Base-by-base conservation (phyloP, 169 alveolate species). In the Fabrea salina region DNA sequence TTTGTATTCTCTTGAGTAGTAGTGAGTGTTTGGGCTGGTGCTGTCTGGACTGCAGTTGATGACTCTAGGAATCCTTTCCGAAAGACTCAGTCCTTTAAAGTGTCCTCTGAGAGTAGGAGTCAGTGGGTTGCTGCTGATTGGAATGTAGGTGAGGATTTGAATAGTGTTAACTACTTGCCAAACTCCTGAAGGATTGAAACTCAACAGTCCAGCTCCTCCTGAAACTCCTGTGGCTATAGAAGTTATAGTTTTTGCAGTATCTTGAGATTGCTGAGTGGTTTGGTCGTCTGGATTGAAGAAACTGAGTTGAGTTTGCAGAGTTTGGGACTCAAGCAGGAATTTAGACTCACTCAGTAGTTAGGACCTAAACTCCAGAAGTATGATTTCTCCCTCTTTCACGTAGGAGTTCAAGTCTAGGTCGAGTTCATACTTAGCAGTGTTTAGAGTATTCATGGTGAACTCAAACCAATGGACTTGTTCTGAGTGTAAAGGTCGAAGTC, bases 91-190 rank as follows among this genome's bases (percentile, higher is more conserved):
- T 5, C 43, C 13, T 5, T 8, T n/a, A 6, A 67, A 67, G 19
- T 40, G 43, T 25, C 7, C 25, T 39, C 8, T n/a, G 11, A 67
- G 6, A 5, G 35, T 67, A 6, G 6, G 25, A 11, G 78, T 37
- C 68, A 67, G 6, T 39, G 57, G 64, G 11, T 40, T n/a, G 43
- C 35, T 67, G 33, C 22, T 41, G 7, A 39, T 19, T 5, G 78
- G 78, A 11, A 67, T 33, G 25, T 40, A 67, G 19, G 67, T 6
- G 19, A 67, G 67, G 16, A 67, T 5, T 25, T 67, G 78, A n/a
- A 67, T 41, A 6, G 33, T 43, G 35, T 67, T 67, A 5, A 67
- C 49, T 25, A 67, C 7, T 5, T 59, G 37, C 78, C 78, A 67
- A 7, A 41, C 7, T 11, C 22, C 13, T n/a, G 64, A 37, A 11